Percentiles rank a stretch among this genome's conserved stretches.
Conservation (phyloP, 768 basidiomycete species). For the Tulasnella sp. region DNA sequence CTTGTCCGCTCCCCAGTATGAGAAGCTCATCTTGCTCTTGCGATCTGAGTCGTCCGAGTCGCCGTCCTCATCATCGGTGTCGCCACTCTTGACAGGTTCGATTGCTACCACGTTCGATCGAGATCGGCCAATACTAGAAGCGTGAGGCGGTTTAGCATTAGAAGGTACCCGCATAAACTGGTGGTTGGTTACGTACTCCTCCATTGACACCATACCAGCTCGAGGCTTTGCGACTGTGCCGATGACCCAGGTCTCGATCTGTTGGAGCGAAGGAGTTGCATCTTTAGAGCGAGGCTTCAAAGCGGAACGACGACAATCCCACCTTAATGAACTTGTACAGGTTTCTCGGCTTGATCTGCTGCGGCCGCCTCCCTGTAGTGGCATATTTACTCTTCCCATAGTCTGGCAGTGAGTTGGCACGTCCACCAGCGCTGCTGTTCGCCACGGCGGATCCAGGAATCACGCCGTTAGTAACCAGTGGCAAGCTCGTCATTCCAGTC, state of each 20-base stretch:
- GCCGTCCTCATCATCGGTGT: conserved; percentile 40
- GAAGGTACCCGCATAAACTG: too few species aligned
- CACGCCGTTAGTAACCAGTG: conserved; percentile 31
- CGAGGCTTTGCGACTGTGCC: conserved; percentile 62
- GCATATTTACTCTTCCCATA: conserved; percentile 66
- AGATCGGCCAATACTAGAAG: conserved; percentile 36
- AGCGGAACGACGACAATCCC: conserved; percentile 16
- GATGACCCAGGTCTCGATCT: conserved; percentile 86
- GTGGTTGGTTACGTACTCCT: conserved; percentile 70
- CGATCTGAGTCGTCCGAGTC: conserved; percentile 80
- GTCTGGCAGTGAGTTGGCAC: conserved; percentile 73
- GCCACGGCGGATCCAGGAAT: conserved; percentile 32
- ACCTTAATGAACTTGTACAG: conserved; percentile 90
- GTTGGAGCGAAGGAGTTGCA: conserved; percentile 1
- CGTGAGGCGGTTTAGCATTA: neutral
- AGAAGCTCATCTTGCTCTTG: conserved; percentile 90
- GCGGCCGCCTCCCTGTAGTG: conserved; percentile 61
- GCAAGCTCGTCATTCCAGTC: conserved; percentile 77
- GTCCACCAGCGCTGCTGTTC: conserved; percentile 29
- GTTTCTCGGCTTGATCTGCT: conserved; percentile 77
- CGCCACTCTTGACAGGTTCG: conserved; percentile 47
- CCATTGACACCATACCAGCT: conserved; percentile 79
- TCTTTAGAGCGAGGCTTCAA: neutral
- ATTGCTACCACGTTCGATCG: conserved; percentile 41
- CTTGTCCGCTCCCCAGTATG: conserved; percentile 88